Base-by-base conservation (phyloP, 1,139 yeast species). In the Geotrichum histeridarum region DNA sequence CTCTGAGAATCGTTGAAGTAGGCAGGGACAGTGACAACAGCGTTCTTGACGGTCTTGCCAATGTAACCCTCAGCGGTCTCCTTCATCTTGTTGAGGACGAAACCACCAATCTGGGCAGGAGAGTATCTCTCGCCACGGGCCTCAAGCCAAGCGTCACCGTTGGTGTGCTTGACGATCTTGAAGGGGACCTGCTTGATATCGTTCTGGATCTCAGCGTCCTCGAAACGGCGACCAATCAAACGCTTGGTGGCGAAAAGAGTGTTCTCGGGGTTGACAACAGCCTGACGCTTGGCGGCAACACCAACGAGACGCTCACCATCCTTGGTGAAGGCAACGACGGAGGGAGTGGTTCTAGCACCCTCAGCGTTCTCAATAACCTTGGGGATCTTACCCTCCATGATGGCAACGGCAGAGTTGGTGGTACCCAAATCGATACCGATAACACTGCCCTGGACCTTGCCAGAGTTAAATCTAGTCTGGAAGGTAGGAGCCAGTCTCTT, bases 91-190 rank as follows among this genome's bases (percentile, higher is more conserved):
- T 89, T 90, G 69, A 93, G 81, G 61, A 93, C 84, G 71, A 90
- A 91, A 65, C 99, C 98, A 75, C 99, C 98, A 67, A 93, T 88
- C 96, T 68, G 96, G 86, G 69, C 99, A 96, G 63, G 99, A 86
- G 81, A 88, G 90, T 67, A 67, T 54, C 70, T 81, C 76, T 87
- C 87, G 71, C 95, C 97, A 71, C 86, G 80, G 63, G 97, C 96
- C 79, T 91, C 97, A 61, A 93, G 86, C 98, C 99, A 94, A 65
- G 99, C 99, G 70, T 94, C 99, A 72, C 99, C 99, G 73, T 94
- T 93, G 63, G 81, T 73, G 80, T 91, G 97, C 80, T 91, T 89
- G 69, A 91, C 88, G 64, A 93, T 93, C 81, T 91, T 91, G 84
- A 88, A 93, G 61, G 99, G 98, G 58, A 91, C 98, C 77, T 91